Evolutionary conservation across 768 basidiomycete genomes (phyloP).

Genomic region (Lactifluus hygrophoroides): DNA sequence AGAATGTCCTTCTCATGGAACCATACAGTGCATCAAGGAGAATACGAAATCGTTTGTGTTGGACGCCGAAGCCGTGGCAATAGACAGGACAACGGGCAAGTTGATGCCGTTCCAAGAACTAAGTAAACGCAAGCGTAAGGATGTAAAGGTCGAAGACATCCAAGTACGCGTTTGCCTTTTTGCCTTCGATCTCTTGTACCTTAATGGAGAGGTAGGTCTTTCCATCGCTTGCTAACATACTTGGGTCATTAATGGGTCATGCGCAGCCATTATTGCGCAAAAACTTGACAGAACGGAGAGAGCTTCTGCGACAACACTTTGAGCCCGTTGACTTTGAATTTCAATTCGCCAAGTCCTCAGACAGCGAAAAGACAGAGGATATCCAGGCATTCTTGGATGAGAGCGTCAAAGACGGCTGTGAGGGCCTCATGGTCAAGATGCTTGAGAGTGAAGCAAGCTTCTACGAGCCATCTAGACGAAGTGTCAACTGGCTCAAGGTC

Average conservation of each 20-base stretch:
- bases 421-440: conserved; percentile 99
- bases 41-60: conserved; percentile 85
- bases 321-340: conserved; percentile 81
- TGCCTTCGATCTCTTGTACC: conserved; percentile 91
- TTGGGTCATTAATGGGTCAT: neutral
- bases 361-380: conserved; percentile 83
- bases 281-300: conserved; percentile 66
- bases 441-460: conserved; percentile 83
- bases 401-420: conserved; percentile 96
- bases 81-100: conserved; percentile 74
- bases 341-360: conserved; percentile 85
- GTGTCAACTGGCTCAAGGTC: conserved; percentile 98
- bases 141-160: conserved; percentile 96
- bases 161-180: conserved; percentile 95
- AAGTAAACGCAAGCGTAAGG: conserved; percentile 89
- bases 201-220: conserved; percentile 85
- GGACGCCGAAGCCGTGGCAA: conserved; percentile 95
- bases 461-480: conserved; percentile 92
- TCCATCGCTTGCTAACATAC: neutral
- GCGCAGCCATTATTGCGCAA: conserved; percentile 73
- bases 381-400: conserved; percentile 93
- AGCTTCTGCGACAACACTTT: conserved; percentile 73
- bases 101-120: conserved; percentile 98
- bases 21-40: conserved; percentile 70
- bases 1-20: neutral